Conservation (phyloP, 768 basidiomycete species). For the Auricularia sp. region DNA sequence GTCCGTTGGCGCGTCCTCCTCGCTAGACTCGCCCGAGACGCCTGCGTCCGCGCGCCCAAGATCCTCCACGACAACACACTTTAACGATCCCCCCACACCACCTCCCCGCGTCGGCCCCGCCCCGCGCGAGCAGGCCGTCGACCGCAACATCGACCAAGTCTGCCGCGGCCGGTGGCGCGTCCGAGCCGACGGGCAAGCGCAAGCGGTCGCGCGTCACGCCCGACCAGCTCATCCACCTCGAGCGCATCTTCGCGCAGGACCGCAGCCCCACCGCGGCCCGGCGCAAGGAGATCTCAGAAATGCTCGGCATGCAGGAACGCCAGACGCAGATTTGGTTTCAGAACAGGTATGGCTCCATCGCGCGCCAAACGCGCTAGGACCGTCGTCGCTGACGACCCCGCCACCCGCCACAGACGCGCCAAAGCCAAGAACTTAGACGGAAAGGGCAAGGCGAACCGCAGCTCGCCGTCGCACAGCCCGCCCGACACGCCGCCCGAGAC, state of each 20-base stretch:
- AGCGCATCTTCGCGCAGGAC: slow-evolving; percentile 57
- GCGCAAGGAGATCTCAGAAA: slow-evolving; percentile 61
- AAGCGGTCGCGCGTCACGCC: slow-evolving; percentile 73
- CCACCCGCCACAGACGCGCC: slow-evolving; percentile 44
- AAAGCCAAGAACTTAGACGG: slow-evolving; percentile 67
- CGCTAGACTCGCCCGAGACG: neutral
- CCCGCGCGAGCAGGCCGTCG: neutral
- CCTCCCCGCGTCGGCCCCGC: neutral
- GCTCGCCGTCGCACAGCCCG: slow-evolving; percentile 19
- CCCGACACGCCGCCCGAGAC: slow-evolving; percentile 44
- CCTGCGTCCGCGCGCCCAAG: neutral
- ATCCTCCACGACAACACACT: neutral
- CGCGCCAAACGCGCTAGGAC: slow-evolving; percentile 3
- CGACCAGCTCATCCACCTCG: slow-evolving; percentile 68
- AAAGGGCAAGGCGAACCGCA: slow-evolving; percentile 33
- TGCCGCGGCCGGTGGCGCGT: slow-evolving; percentile 10
- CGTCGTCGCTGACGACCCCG: neutral
- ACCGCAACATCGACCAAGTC: neutral
- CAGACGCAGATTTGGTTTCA: slow-evolving; percentile 90
- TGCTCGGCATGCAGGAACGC: slow-evolving; percentile 73
- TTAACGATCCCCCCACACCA: neutral
- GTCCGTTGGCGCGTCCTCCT: neutral
- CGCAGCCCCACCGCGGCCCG: slow-evolving; percentile 62
- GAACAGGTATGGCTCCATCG: slow-evolving; percentile 44
- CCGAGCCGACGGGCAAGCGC: slow-evolving; percentile 37